Evolutionary conservation across 2,329 filamentous ascomycete genomes (phyloP).

Genomic region (Phialophora chinensis): DNA sequence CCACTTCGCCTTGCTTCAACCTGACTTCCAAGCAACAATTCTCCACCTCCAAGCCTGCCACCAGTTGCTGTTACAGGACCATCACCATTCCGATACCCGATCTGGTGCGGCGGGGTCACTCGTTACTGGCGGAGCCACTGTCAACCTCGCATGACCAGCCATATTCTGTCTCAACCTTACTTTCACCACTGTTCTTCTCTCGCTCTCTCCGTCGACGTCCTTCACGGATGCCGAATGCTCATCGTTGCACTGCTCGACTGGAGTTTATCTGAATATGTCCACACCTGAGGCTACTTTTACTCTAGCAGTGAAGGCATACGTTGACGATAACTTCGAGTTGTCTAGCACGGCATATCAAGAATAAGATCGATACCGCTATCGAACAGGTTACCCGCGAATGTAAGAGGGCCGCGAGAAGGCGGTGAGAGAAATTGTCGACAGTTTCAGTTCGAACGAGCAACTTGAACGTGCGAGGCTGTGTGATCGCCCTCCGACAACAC

Average conservation of each 20-base stretch:
- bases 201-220: not conserved
- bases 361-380: not conserved
- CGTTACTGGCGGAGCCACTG: constrained; percentile 13
- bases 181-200: constrained; percentile 29
- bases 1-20: not conserved
- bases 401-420: not conserved
- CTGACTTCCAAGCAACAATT: not conserved
- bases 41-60: constrained; percentile 5
- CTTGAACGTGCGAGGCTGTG: not conserved
- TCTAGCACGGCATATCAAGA: not conserved
- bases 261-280: not conserved
- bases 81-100: constrained; percentile 5
- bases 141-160: constrained; percentile 34
- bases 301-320: not conserved
- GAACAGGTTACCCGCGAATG: not conserved
- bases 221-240: not conserved
- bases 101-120: constrained; percentile 8
- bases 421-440: not conserved
- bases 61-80: not conserved
- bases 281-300: not conserved
- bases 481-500: not conserved
- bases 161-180: constrained; percentile 33
- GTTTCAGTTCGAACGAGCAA: not conserved
- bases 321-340: not conserved
- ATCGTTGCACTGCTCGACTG: not conserved